Evolutionary conservation across 306 rosid genomes (phyloP).

Genomic region (Trichosanthes cucumerina): DNA sequence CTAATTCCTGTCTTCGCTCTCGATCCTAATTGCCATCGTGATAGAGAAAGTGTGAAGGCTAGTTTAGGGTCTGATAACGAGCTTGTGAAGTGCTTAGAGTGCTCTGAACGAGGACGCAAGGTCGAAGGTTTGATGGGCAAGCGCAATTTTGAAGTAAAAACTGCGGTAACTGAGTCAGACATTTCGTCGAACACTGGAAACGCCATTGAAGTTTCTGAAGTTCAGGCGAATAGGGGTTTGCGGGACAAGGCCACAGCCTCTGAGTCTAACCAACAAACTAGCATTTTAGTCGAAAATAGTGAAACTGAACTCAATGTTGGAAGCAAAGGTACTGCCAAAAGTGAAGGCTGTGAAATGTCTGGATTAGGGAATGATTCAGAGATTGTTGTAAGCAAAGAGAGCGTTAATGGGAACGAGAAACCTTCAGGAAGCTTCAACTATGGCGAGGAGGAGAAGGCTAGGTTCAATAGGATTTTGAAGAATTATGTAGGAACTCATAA

Average conservation of each 20-base stretch:
- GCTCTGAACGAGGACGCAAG: slow-evolving; percentile 93
- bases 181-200: slow-evolving; percentile 24
- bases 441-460: slow-evolving; percentile 61
- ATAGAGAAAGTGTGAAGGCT: slow-evolving; percentile 84
- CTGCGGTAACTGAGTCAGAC: slow-evolving; percentile 25
- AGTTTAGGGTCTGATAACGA: slow-evolving; percentile 73
- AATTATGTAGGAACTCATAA: slow-evolving; percentile 75
- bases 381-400: slow-evolving; percentile 19
- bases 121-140: slow-evolving; percentile 64
- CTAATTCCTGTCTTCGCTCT: slow-evolving; percentile 81
- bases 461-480: slow-evolving; percentile 63
- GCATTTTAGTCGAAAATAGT: slow-evolving; percentile 15
- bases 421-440: slow-evolving; percentile 31
- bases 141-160: slow-evolving; percentile 32
- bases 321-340: slow-evolving; percentile 14
- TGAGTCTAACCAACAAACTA: slow-evolving; percentile 19
- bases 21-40: slow-evolving; percentile 70
- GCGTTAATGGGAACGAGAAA: slow-evolving; percentile 26
- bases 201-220: slow-evolving; percentile 14
- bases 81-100: slow-evolving; percentile 61
- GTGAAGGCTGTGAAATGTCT: slow-evolving; percentile 12
- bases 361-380: slow-evolving; percentile 20
- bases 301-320: slow-evolving; percentile 26
- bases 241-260: slow-evolving; percentile 18
- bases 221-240: slow-evolving; percentile 23